Percentiles rank a stretch among this genome's conserved stretches.
phyloP scores from a whole-genome alignment of 192 early-diverging fungal genomes.

The Allomyces arbusculus region DNA sequence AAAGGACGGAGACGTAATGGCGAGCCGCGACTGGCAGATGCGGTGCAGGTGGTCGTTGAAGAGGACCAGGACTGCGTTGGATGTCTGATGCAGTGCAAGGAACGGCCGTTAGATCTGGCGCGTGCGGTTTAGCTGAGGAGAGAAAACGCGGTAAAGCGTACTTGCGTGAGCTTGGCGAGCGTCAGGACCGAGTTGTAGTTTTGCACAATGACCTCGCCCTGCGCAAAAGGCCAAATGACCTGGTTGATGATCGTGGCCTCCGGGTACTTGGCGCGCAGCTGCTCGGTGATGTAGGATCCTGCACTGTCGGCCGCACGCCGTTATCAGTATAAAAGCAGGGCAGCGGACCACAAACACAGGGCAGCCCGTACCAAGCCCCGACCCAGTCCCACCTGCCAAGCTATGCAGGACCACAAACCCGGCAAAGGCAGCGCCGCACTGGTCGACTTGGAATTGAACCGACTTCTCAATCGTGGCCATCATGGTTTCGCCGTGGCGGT shows the following conservation, averaged over 20 bases:
- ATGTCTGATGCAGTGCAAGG: not conserved
- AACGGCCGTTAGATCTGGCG: too few relatives aligned
- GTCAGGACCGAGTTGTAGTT: slow-evolving; percentile 7
- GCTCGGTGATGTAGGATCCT: slow-evolving; percentile 7
- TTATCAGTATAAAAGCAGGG: not conserved
- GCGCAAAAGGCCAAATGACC: slow-evolving; percentile 5
- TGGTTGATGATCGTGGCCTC: slow-evolving; percentile 3
- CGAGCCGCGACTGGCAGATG: slow-evolving; percentile 1
- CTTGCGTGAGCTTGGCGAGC: slow-evolving; percentile 1
- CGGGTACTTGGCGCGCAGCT: slow-evolving; percentile 1
- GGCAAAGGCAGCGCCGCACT: not conserved
- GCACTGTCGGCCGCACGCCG: not conserved
- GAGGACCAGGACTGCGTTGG: slow-evolving; percentile 1
- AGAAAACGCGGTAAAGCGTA: not conserved
- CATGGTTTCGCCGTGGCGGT: not conserved
- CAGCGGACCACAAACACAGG: not conserved
- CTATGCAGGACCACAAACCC: slow-evolving; percentile 6
- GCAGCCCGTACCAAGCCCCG: slow-evolving; percentile 2
- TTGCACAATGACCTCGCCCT: slow-evolving; percentile 7
- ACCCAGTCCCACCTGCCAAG: slow-evolving; percentile 7
- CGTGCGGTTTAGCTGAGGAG: too few relatives aligned
- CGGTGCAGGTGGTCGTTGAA: slow-evolving; percentile 3
- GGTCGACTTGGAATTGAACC: too few relatives aligned
- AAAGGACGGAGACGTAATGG: not conserved
- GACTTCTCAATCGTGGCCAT: too few relatives aligned